Percentiles rank a stretch among this genome's conserved stretches.
Evolutionary conservation across 2,329 filamentous ascomycete genomes (phyloP).

Genomic region (Tolypocladium inflatum): DNA sequence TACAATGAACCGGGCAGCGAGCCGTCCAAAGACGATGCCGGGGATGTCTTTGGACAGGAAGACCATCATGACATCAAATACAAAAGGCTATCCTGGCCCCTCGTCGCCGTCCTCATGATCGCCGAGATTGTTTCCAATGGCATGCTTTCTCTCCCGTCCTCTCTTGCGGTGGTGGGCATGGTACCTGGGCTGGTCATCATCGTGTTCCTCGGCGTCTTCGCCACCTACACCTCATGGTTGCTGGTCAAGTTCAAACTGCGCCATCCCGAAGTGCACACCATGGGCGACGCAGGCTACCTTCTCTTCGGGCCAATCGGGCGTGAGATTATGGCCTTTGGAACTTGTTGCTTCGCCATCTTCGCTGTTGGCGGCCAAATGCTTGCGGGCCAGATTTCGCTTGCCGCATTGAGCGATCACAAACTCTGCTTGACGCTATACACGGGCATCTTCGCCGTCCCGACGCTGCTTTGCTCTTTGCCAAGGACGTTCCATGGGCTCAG

Average conservation of each 20-base stretch:
- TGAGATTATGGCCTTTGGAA: conserved; percentile 38
- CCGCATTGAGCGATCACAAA: conserved; percentile 31
- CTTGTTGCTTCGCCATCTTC: conserved; percentile 41
- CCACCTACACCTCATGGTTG: conserved; percentile 38
- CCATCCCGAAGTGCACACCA: conserved; percentile 46
- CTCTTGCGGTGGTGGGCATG: conserved; percentile 39
- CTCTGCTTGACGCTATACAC: conserved; percentile 41
- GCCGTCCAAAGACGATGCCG: neutral
- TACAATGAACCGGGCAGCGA: neutral
- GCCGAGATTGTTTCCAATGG: conserved; percentile 45
- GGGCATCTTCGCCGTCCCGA: conserved; percentile 38
- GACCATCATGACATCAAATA: conserved; percentile 33
- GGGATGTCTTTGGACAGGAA: conserved; percentile 18
- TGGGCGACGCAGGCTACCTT: conserved; percentile 45
- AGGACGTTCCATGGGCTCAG: conserved; percentile 38
- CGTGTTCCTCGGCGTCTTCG: conserved; percentile 38
- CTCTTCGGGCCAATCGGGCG: conserved; percentile 43
- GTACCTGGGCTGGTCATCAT: conserved; percentile 43
- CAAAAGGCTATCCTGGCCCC: conserved; percentile 41
- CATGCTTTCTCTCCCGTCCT: conserved; percentile 43
- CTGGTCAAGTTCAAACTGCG: conserved; percentile 42
- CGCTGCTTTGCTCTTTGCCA: conserved; percentile 35
- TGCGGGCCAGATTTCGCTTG: conserved; percentile 39
- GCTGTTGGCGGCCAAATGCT: conserved; percentile 40
- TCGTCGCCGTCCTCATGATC: conserved; percentile 44